Conservation (phyloP, 1,139 yeast species). For the Scheffersomyces lignicola region DNA sequence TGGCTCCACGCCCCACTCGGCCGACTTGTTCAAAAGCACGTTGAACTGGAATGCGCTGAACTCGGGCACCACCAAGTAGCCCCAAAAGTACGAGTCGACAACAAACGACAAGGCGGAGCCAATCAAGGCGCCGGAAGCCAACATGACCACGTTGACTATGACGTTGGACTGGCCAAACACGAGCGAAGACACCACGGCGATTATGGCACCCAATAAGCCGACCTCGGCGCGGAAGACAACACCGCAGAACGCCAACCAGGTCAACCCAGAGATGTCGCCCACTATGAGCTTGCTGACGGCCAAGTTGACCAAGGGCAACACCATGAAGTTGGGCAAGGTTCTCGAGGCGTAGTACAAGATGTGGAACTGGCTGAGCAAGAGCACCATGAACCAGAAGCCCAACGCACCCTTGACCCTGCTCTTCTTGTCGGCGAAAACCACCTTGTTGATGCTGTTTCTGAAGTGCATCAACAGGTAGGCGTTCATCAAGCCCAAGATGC, state of each 20-base stretch:
- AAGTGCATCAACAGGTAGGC: constrained; percentile 27
- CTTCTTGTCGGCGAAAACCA: constrained; percentile 25
- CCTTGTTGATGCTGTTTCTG: constrained; percentile 23
- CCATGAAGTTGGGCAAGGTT: constrained; percentile 83
- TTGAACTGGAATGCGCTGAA: constrained; percentile 70
- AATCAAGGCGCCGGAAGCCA: constrained; percentile 51
- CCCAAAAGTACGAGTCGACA: constrained; percentile 84
- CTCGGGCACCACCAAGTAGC: constrained; percentile 61
- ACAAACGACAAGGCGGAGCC: constrained; percentile 52
- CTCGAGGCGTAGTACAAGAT: constrained; percentile 73
- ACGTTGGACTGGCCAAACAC: constrained; percentile 48
- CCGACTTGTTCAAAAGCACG: constrained; percentile 68
- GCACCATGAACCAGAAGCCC: constrained; percentile 60
- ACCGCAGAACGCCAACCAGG: constrained; percentile 62
- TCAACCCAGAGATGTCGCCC: constrained; percentile 56
- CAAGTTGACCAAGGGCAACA: constrained; percentile 67
- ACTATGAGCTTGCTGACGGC: constrained; percentile 53
- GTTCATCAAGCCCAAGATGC: constrained; percentile 55
- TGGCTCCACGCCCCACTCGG: constrained; percentile 87
- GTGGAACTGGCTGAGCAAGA: constrained; percentile 74
- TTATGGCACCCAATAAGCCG: constrained; percentile 51
- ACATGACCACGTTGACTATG: constrained; percentile 32
- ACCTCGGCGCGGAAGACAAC: constrained; percentile 75
- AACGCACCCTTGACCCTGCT: constrained; percentile 23
- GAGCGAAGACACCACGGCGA: constrained; percentile 44